Conservation (phyloP, 169 alveolate genomes). For the Plasmodium berghei region DNA sequence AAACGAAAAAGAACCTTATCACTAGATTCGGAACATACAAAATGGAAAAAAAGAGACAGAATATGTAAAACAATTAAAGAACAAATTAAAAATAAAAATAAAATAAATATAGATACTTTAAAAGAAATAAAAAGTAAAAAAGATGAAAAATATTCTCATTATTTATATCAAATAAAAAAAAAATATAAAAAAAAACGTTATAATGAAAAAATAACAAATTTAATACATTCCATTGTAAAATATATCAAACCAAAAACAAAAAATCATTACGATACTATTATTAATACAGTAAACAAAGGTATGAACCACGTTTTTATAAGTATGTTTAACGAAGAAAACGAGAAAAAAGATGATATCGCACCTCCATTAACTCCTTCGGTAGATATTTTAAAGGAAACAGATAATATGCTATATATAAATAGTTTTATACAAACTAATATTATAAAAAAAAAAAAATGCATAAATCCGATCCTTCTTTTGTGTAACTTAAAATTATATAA, state of each 20-base stretch:
- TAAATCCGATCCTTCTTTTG: conserved; percentile 13
- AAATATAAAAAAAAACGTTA: conserved; percentile 21
- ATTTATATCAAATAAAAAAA: conserved; percentile 17
- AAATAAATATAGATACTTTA: conserved; percentile 17
- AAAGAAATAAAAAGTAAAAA: conserved; percentile 12
- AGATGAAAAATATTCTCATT: conserved; percentile 1
- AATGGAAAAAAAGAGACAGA: conserved; percentile 3
- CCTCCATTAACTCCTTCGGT: too few species aligned
- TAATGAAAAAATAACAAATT: conserved; percentile 6
- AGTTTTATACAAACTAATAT: background rate
- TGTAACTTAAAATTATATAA: conserved; percentile 63
- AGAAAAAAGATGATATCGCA: background rate
- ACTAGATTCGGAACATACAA: background rate
- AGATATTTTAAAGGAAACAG: too few species aligned
- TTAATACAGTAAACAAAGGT: conserved; percentile 1
- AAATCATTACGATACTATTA: conserved; percentile 47
- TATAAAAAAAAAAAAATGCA: conserved; percentile 1
- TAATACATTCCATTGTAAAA: conserved; percentile 55
- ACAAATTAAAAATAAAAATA: conserved; percentile 13
- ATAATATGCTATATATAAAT: background rate
- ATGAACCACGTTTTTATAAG: conserved; percentile 10
- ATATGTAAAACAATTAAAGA: background rate
- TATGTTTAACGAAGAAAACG: conserved; percentile 6
- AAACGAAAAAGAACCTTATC: conserved; percentile 4
- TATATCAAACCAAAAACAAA: conserved; percentile 44